phyloP scores from a whole-genome alignment of 176 grass and related monocot genomes.

The Bolboschoenus planiculmis region DNA sequence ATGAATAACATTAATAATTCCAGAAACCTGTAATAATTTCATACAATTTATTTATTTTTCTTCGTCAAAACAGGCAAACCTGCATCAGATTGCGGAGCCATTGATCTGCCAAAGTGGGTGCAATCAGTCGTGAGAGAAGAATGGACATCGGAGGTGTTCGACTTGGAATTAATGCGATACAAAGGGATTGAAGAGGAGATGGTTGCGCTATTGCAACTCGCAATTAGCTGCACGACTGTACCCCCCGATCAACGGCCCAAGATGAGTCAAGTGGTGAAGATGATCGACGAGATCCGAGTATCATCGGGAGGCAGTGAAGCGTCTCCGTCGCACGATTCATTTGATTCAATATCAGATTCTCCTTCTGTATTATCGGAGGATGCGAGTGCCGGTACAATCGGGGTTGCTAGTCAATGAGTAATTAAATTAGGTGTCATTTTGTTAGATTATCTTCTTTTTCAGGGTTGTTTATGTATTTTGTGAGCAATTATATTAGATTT shows the following conservation, averaged over 20 bases:
- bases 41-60: background rate
- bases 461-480: background rate
- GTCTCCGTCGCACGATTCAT: conserved; percentile 56
- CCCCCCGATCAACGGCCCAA: conserved; percentile 78
- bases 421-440: background rate
- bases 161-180: conserved; percentile 97
- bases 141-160: conserved; percentile 99
- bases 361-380: conserved; percentile 55
- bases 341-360: conserved; percentile 48
- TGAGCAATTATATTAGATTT: background rate
- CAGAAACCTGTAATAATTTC: background rate
- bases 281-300: conserved; percentile 77
- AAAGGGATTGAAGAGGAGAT: conserved; percentile 99
- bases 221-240: conserved; percentile 47
- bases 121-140: conserved; percentile 94
- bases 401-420: conserved; percentile 43
- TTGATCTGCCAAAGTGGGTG: conserved; percentile 79
- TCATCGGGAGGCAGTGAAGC: conserved; percentile 27
- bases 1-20: background rate
- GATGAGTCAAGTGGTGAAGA: conserved; percentile 64
- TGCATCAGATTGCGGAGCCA: conserved; percentile 25
- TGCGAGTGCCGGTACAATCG: conserved; percentile 16
- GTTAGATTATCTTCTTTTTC: background rate
- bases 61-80: conserved; percentile 22
- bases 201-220: conserved; percentile 86